phyloP scores from a whole-genome alignment of 306 rosid genomes.

The Ammopiptanthus mongolicus region DNA sequence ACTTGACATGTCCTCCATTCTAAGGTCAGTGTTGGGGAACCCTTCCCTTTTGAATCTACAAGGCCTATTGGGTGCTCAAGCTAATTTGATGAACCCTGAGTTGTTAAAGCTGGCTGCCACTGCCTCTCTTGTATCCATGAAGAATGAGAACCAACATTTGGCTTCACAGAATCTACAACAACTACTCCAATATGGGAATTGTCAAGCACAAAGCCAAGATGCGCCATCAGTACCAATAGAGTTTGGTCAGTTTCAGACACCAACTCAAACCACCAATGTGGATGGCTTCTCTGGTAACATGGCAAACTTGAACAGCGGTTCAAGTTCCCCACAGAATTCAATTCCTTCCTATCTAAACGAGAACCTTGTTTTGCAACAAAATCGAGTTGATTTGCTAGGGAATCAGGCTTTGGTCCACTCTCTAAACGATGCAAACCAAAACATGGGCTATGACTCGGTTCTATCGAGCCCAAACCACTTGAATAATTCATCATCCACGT shows the following conservation, averaged over 20 bases:
- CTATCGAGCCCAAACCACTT: slow-evolving; percentile 51
- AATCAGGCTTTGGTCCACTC: slow-evolving; percentile 11
- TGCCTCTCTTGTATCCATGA: slow-evolving; percentile 33
- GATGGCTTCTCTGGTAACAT: slow-evolving; percentile 14
- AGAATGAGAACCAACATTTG: slow-evolving; percentile 32
- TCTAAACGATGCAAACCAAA: slow-evolving; percentile 9
- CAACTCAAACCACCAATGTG: slow-evolving; percentile 8
- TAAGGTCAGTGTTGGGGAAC: slow-evolving; percentile 39
- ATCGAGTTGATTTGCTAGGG: slow-evolving; percentile 25
- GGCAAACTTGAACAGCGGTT: slow-evolving; percentile 17
- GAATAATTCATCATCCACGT: slow-evolving; percentile 54
- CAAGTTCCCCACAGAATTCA: slow-evolving; percentile 33
- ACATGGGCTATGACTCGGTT: slow-evolving; percentile 43
- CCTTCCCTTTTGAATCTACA: slow-evolving; percentile 47
- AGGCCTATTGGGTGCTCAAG: slow-evolving; percentile 45
- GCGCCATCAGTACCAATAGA: background rate
- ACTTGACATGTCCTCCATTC: slow-evolving; percentile 55
- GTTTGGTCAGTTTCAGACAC: slow-evolving; percentile 20
- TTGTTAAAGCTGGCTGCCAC: slow-evolving; percentile 39
- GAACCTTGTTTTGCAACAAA: slow-evolving; percentile 20
- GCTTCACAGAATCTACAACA: slow-evolving; percentile 25
- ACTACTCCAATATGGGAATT: slow-evolving; percentile 21
- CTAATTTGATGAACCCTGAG: slow-evolving; percentile 45
- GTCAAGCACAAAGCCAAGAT: slow-evolving; percentile 20
- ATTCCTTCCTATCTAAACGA: slow-evolving; percentile 16